Base-by-base conservation (phyloP, 352 stramenopile species). In the Globisporangium paddicum region DNA sequence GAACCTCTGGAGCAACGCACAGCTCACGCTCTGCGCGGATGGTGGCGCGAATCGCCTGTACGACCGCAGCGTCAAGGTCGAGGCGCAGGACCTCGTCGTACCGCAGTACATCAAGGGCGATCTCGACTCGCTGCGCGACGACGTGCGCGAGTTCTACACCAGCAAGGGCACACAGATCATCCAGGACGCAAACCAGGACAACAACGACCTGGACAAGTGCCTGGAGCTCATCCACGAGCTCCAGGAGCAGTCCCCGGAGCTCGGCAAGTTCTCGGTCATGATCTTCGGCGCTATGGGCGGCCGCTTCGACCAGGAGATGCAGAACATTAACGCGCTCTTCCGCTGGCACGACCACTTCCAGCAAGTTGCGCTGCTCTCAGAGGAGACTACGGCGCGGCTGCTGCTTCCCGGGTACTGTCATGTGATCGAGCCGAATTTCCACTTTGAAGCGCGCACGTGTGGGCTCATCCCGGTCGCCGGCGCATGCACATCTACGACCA, bases 251-350 rank as follows among this genome's bases (percentile, higher is more conserved):
- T 16, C 60, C 16, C 48, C 19, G 5, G 62, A 55, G n/a, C 34
- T 44, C 23, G 63, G 67, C 4, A 72, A 67, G 46, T 87, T 89
- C 50, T 76, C 74, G 19, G 81, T 98, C 56, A 64, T 96, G 72
- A 85, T 97, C 47, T 97, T 98, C 58, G 96, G 95, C 18, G 95
- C 89, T 19, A 98, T 98, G 79, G 95, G 96, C 55, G 96, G 95
- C 2, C 88, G 96, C 49, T 98, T 99, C 58, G 96, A 99, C 72
- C 96, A 99, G 72, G 95, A 98, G 79, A 98, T 99, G 91, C 93
- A 95, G 63, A 95, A 82, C 56, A 71, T 99, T 54, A 96, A 97
- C 65, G 81, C 93, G 59, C 72, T 98, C 14, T 98, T 96, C 68
- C 68, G 84, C 16, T 98, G 93, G 87, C 71, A 72, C 23, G 62